Base-by-base conservation (phyloP, 1,284 basidiomycete genomes). In the Peniophora sp. region DNA sequence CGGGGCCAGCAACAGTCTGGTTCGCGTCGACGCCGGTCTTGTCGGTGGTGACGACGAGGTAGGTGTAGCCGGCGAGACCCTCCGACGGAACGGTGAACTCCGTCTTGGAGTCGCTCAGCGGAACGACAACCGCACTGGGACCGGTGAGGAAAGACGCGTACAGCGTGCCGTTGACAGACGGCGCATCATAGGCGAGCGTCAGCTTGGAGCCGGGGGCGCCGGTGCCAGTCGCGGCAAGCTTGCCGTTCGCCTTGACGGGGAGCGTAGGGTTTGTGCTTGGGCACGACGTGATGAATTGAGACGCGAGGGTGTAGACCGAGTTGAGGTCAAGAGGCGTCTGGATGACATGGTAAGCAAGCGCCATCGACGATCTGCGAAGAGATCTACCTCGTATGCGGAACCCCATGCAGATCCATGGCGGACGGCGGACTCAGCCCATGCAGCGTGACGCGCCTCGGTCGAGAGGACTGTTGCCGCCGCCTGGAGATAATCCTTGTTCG, bases 341-440 rank as follows among this genome's bases (percentile, higher is more conserved):
- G 34, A 45, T 17, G 12, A 11, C 16, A 25, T 11, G 5, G 34
- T 19, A 11, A 2, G 19, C 17, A 39, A 45, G 24, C 16, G 20
- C 12, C 19, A 41, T 8, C 16, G 38, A 20, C 8, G 8, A 5
- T 5, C 8, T 41, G 16, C 32, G 34, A 3, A 14, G 45, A 45
- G 5, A 20, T 39, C 48, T 52, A 70, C 71, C 68, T 75, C 75
- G 59, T 79, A 79, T 10, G 79, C 66, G 2, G 73, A 73, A 47
- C 74, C 75, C 81, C 81, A 85, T 0, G 77, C 71, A 34, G 73
- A 67, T 20, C 65, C 61, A 48, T 73, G 64, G 41, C 63, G 60
- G 22, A 77, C 70, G 10, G 75, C 69, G 0, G 74, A 72, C 45
- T 69, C 65, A 38, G 83, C 61, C 78, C 78, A 83, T 1, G 71